Percentiles rank a stretch among this genome's conserved stretches.
These are phyloP conservation scores for Wallacemonas sp. DNA, from an alignment of 208 protist genomes.

Conservation along the genomic window DNA sequence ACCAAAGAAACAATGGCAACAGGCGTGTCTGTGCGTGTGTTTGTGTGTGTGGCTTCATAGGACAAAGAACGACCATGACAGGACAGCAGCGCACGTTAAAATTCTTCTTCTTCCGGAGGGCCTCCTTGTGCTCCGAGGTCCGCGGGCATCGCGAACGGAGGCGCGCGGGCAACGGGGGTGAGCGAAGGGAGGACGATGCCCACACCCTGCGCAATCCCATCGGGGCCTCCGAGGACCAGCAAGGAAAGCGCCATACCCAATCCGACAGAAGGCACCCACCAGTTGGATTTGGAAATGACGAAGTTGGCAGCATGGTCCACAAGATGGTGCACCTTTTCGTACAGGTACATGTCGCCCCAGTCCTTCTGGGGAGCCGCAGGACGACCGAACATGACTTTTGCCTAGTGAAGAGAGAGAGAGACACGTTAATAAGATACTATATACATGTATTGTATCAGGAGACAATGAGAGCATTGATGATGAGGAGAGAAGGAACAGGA, in stretches of 20 bases:
- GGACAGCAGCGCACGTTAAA: too few relatives aligned
- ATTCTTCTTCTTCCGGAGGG: conserved; percentile 60
- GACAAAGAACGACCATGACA: too few relatives aligned
- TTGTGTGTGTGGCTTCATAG: too few relatives aligned
- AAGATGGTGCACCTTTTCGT: conserved; percentile 84
- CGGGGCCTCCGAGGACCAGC: conserved; percentile 70
- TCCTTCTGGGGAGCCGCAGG: conserved; percentile 63
- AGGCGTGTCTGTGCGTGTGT: too few relatives aligned
- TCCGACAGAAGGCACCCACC: conserved; percentile 83
- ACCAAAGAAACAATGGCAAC: too few relatives aligned
- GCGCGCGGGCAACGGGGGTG: conserved; percentile 52
- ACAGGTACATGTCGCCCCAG: conserved; percentile 86
- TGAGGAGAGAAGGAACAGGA: conserved; percentile 13
- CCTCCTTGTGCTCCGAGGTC: conserved; percentile 22
- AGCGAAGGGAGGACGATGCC: conserved; percentile 46
- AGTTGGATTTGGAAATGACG: conserved; percentile 75
- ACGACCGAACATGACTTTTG: conserved; percentile 68
- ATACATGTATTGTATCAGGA: too few relatives aligned
- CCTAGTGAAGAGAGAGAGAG: neutral
- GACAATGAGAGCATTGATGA: neutral
- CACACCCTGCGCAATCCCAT: conserved; percentile 48
- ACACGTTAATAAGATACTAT: too few relatives aligned
- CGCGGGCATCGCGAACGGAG: conserved; percentile 49
- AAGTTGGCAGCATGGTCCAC: conserved; percentile 76
- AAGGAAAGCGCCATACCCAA: conserved; percentile 72